Percentiles rank a stretch among this genome's conserved stretches.
phyloP scores from a whole-genome alignment of 2,329 filamentous ascomycete genomes.

The Penicillium hesseltinei region DNA sequence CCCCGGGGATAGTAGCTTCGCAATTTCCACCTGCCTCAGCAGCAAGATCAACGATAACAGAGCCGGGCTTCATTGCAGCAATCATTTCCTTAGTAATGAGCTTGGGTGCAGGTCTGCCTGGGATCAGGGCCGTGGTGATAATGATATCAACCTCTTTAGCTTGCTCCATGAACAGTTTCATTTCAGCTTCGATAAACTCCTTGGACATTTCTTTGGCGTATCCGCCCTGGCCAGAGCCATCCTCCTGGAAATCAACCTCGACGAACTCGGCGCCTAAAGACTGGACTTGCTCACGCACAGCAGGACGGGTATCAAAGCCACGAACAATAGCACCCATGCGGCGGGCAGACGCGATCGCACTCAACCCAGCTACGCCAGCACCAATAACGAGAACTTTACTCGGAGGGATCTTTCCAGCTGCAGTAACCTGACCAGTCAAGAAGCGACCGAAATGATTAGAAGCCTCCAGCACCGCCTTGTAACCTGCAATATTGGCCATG shows the following conservation, averaged over 20 bases:
- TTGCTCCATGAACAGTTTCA: conserved; percentile 88
- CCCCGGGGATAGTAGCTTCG: conserved; percentile 72
- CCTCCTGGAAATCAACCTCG: conserved; percentile 80
- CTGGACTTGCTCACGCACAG: conserved; percentile 83
- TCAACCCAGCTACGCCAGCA: conserved; percentile 82
- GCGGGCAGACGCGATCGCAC: conserved; percentile 81
- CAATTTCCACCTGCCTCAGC: conserved; percentile 88
- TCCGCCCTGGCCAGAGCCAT: conserved; percentile 78
- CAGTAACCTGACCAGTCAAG: conserved; percentile 84
- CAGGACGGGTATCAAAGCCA: conserved; percentile 87
- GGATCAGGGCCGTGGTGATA: conserved; percentile 88
- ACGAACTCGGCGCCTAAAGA: conserved; percentile 87
- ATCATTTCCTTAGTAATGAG: conserved; percentile 80
- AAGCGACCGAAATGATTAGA: conserved; percentile 88
- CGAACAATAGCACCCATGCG: conserved; percentile 85
- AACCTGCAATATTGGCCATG: conserved; percentile 93
- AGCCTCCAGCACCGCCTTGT: conserved; percentile 86
- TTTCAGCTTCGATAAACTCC: conserved; percentile 87
- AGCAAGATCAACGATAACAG: conserved; percentile 82
- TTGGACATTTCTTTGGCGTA: conserved; percentile 95
- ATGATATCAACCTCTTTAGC: conserved; percentile 87
- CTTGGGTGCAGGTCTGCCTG: conserved; percentile 77
- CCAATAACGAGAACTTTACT: conserved; percentile 90
- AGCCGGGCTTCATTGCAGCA: conserved; percentile 83
- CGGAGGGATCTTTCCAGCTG: conserved; percentile 84